A percentile compares a stretch with the other conserved stretches of the same genome.
Evolutionary conservation across 805 yeast species (phyloP).

Genomic region (Sugiyamaella chiloensis): DNA sequence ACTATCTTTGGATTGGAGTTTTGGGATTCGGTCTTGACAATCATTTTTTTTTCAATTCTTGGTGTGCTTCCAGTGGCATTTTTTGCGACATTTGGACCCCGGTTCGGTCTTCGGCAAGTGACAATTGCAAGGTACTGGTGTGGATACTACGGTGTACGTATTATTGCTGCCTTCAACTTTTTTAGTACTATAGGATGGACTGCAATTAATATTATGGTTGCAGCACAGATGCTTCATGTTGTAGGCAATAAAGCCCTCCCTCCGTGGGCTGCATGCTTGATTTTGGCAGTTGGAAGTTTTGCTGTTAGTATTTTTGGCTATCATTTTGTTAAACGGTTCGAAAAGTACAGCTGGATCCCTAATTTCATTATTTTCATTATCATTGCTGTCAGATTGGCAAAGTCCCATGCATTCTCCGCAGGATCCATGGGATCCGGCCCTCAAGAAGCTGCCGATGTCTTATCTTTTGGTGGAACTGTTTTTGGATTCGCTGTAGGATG

Average conservation of each 20-base stretch:
- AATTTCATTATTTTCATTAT: constrained; percentile 69
- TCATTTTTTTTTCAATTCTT: constrained; percentile 67
- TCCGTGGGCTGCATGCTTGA: constrained; percentile 86
- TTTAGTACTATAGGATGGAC: constrained; percentile 95
- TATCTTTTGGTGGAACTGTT: constrained; percentile 77
- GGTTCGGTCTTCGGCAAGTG: constrained; percentile 85
- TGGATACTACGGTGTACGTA: constrained; percentile 72
- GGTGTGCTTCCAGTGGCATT: constrained; percentile 81
- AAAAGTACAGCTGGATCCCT: constrained; percentile 88
- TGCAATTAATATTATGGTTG: constrained; percentile 84
- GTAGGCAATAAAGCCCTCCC: constrained; percentile 68
- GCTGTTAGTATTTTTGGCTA: constrained; percentile 81
- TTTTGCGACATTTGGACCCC: constrained; percentile 78
- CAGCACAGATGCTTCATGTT: constrained; percentile 78
- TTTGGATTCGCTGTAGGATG: constrained; percentile 93
- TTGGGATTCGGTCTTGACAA: constrained; percentile 64
- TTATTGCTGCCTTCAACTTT: constrained; percentile 72
- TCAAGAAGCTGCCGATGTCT: constrained; percentile 68
- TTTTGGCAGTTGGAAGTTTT: constrained; percentile 65
- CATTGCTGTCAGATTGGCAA: constrained; percentile 71
- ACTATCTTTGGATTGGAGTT: constrained; percentile 65
- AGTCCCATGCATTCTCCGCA: constrained; percentile 57
- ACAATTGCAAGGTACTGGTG: constrained; percentile 70
- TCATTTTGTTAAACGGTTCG: constrained; percentile 74
- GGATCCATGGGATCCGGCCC: constrained; percentile 56